Base-by-base conservation (phyloP, 2,329 filamentous ascomycete genomes). In the Pseudogymnoascus pannorum region DNA sequence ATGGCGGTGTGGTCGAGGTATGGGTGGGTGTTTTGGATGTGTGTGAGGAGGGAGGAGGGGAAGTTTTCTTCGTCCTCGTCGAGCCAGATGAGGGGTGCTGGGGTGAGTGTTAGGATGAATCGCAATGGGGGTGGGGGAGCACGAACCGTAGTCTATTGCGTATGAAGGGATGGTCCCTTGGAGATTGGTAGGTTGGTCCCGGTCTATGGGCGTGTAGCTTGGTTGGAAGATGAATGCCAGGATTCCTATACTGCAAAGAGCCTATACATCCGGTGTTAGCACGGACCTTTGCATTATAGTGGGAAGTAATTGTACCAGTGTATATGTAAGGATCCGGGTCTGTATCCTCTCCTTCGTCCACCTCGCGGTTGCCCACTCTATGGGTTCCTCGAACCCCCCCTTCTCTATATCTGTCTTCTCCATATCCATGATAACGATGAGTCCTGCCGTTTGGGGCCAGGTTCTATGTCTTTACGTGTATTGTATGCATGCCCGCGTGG, bases 51-150 rank as follows among this genome's bases (percentile, higher is more conserved):
- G 63, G 80, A 78, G 42, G 78, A 79, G 5, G 80, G 80, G 57
- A 76, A 75, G 66, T 79, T 81, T 26, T 69, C 65, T 63, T 83
- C 80, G 63, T 73, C 64, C 24, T 75, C 75, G 64, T 81, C 75
- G 7, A 82, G 74, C 74, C 78, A 82, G 33, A 81, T 74, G 3
- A 82, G 64, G 6, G 80, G 80, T 33, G 80, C 80, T 82, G 58
- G 7, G 8, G 3, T 14, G 22, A 6, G 6, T 0, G 22, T 26
- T 48, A 29, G 33, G 7, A 11, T n/a, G 18, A 9, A 2, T 11
- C 1, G 26, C 6, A 4, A n/a, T 5, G 26, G 9, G 14, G 6
- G 3, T 18, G 12, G 22, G 8, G 42, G 20, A 18, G 14, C 14
- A 11, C 22, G 22, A 29, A 51, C 42, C 42, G 42, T 51, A 51